Percentiles rank a stretch among this genome's conserved stretches.
These are phyloP conservation scores for Amborella trichopoda DNA, from an alignment of 164 flowering plant species.

Conservation along the genomic window DNA sequence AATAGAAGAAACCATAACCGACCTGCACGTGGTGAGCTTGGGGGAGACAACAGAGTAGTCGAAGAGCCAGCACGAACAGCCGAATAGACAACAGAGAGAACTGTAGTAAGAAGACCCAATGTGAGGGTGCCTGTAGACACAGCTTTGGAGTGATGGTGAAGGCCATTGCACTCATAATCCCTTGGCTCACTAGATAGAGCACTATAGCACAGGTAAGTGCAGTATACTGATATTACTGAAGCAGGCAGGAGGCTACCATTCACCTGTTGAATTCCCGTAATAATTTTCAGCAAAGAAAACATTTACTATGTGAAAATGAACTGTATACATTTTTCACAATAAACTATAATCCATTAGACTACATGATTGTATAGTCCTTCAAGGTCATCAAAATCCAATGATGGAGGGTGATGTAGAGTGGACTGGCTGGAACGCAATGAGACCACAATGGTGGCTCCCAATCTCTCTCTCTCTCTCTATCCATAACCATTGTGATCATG, in stretches of 20 bases:
- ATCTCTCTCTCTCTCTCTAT: no score
- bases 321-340: no score
- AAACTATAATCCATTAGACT: no score
- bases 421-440: no score
- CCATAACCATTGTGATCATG: no score
- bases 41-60: slow-evolving; percentile 73
- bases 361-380: no score
- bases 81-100: slow-evolving; percentile 91
- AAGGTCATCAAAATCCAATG: no score
- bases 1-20: no score
- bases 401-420: no score
- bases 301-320: no score
- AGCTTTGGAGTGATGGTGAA: slow-evolving; percentile 85
- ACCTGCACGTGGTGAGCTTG: slow-evolving; percentile 93
- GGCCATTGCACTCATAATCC: slow-evolving; percentile 91
- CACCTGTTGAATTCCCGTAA: slow-evolving; percentile 30
- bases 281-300: no score
- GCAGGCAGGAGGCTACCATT: slow-evolving; percentile 91
- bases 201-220: slow-evolving; percentile 91
- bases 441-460: no score
- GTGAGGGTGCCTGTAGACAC: slow-evolving; percentile 78
- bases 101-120: slow-evolving; percentile 71
- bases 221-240: slow-evolving; percentile 77
- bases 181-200: slow-evolving; percentile 96
- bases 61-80: slow-evolving; percentile 99